Evolutionary conservation across 2,329 filamentous ascomycete species (phyloP), one percentile per base, ranked within the genome.

Genomic region (Colletotrichum higginsianum): DNA sequence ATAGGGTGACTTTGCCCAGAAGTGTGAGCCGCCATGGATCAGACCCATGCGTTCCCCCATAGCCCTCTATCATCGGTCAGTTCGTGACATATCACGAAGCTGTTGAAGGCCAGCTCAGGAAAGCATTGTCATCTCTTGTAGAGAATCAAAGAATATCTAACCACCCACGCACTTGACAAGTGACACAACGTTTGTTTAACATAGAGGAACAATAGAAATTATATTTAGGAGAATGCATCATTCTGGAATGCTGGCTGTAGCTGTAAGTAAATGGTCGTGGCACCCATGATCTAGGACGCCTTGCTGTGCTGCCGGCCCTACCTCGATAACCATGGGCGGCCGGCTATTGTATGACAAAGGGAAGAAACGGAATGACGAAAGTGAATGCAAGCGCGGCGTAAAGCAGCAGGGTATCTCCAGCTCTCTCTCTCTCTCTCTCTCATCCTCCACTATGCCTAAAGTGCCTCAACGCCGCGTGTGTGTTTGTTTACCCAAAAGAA

Each of bases 381-480:
- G 57, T 50, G 68, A 52, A 53, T 46, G 64, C 64, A 52, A 44
- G 57, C 55, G 46, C 46, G 56, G 44, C 47, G 57, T 53, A 67
- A 66, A 61, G 53, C 57, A 58, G 57, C 50, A 58, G 57, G 55
- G 67, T 71, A 71, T 71, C 68, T 67, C 64, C 64, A 67, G 68
- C 46, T 67, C 44, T 35, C 30, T 35, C 44, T 62, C 44, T 46
- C 44, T 67, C 44, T 35, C 30, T 35, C 46, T 62, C 44, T 46
- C 52, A 35, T 58, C 64, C 68, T 67, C 44, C n/a, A 67, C 46
- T 62, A 49, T 67, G 64, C 58, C 50, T 44, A 55, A 52, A 26
- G 12, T 58, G 42, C 44, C 30, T 55, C 42, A 71, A 67, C 58
- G 64, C 68, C 64, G 46, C 23, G 5, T 12, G n/a, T 55, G 57